Percentiles rank a stretch among this genome's conserved stretches.
Conservation (phyloP, 345 rosid species). For the Rhodomyrtus tomentosa region DNA sequence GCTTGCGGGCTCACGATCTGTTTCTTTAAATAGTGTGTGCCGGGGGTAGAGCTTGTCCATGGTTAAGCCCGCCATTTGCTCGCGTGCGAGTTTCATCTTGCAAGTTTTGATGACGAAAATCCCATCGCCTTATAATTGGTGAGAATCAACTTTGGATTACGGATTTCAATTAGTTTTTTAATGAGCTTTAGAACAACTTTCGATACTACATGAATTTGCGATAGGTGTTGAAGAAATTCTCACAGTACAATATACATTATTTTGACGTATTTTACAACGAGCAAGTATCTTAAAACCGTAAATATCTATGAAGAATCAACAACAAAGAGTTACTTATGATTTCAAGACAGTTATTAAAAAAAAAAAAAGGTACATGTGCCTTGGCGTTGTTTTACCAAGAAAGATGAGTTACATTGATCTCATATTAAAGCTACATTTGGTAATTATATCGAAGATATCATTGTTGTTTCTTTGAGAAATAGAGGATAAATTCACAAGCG, state of each 20-base stretch:
- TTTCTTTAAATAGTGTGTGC: not conserved
- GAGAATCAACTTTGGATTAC: no score
- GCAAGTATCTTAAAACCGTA: not conserved
- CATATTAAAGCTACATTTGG: not conserved
- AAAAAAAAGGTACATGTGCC: no score
- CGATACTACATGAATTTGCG: not conserved
- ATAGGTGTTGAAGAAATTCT: not conserved
- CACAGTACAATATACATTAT: not conserved
- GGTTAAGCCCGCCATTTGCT: no score
- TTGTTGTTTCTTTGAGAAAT: not conserved
- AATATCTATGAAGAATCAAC: not conserved
- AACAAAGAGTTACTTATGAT: not conserved
- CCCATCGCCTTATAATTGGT: no score
- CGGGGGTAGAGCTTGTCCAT: no score
- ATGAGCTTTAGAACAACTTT: not conserved
- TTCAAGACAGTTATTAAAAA: no score
- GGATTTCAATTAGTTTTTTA: no score
- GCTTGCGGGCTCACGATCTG: not conserved
- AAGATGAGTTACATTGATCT: not conserved
- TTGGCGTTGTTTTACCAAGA: not conserved
- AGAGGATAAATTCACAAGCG: not conserved
- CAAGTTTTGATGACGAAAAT: not conserved
- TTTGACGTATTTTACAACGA: not conserved
- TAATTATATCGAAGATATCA: not conserved
- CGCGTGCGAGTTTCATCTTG: not conserved